Conservation (phyloP, 768 basidiomycete genomes). For the Pluteus cervinus region DNA sequence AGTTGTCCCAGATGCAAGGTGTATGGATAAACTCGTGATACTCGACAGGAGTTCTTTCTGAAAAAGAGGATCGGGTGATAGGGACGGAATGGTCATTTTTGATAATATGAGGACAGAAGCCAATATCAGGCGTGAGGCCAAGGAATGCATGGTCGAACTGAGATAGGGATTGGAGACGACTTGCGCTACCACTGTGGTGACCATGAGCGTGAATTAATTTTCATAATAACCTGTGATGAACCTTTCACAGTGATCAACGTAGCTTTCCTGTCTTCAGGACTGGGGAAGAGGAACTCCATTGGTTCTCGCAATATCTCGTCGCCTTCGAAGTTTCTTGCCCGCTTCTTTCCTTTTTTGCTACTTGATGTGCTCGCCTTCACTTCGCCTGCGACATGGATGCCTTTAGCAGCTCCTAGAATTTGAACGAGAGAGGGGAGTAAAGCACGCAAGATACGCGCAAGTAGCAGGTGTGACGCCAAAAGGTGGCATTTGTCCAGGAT, state of each 20-base stretch:
- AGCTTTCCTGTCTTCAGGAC: conserved; percentile 42
- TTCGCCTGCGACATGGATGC: conserved; percentile 14
- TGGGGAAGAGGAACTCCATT: conserved; percentile 41
- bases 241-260: conserved; percentile 54
- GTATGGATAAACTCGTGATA: conserved; percentile 41
- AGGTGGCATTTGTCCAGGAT: conserved; percentile 39
- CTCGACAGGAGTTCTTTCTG: conserved; percentile 37
- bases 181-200: conserved; percentile 42
- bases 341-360: conserved; percentile 59
- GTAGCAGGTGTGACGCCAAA: conserved; percentile 41
- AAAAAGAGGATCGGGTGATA: conserved; percentile 48
- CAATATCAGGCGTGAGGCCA: conserved; percentile 52
- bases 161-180: conserved; percentile 47
- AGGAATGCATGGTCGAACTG: conserved; percentile 46
- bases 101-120: conserved; percentile 53
- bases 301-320: conserved; percentile 61
- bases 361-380: conserved; percentile 18
- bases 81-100: conserved; percentile 44
- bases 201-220: too few relatives aligned
- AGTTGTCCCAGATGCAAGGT: conserved; percentile 48
- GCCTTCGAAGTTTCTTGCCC: conserved; percentile 64
- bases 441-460: conserved; percentile 49
- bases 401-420: conserved; percentile 38
- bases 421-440: conserved; percentile 42
- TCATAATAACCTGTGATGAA: conserved; percentile 21